Evolutionary conservation across 768 basidiomycete species (phyloP).

Genomic region (Naematelia encephala): DNA sequence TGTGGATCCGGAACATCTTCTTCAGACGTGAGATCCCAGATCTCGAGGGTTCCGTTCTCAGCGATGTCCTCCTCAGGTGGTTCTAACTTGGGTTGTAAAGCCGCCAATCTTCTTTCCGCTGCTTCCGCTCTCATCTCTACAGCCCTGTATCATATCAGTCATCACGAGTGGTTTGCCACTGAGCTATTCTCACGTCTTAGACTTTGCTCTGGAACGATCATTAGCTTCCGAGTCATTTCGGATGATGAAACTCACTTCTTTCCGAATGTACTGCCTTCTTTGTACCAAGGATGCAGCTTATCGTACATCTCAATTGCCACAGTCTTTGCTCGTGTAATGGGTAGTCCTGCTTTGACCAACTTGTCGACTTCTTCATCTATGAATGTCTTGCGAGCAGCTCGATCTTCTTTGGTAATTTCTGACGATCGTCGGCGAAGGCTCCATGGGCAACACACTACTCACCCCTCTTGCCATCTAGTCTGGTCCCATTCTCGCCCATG

Average conservation of each 20-base stretch:
- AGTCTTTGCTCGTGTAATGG: constrained; percentile 30
- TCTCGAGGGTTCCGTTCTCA: constrained; percentile 4
- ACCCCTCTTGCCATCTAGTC: constrained; percentile 39
- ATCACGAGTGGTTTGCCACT: no score
- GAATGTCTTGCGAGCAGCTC: constrained; percentile 22
- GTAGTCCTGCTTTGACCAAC: constrained; percentile 22
- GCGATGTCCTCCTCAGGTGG: not conserved
- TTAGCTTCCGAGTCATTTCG: not conserved
- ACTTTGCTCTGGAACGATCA: constrained; percentile 18
- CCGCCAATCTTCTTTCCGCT: constrained; percentile 31
- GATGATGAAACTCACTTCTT: constrained; percentile 25
- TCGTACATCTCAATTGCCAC: constrained; percentile 30
- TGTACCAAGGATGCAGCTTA: constrained; percentile 39
- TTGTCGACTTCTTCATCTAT: constrained; percentile 22
- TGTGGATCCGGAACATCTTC: constrained; percentile 36
- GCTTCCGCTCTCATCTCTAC: constrained; percentile 41
- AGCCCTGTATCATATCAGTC: constrained; percentile 16
- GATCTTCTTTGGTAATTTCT: constrained; percentile 43
- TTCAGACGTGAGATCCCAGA: constrained; percentile 7
- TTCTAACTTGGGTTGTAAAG: constrained; percentile 1
- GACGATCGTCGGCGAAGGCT: not conserved
- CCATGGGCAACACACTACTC: no score
- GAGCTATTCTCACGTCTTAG: constrained; percentile 22
- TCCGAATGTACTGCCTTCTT: constrained; percentile 35
- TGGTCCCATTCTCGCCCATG: constrained; percentile 30